Percentiles rank a stretch among this genome's conserved stretches.
Conservation (phyloP, 2,329 filamentous ascomycete species). For the Phaeosphaeriaceae sp. region DNA sequence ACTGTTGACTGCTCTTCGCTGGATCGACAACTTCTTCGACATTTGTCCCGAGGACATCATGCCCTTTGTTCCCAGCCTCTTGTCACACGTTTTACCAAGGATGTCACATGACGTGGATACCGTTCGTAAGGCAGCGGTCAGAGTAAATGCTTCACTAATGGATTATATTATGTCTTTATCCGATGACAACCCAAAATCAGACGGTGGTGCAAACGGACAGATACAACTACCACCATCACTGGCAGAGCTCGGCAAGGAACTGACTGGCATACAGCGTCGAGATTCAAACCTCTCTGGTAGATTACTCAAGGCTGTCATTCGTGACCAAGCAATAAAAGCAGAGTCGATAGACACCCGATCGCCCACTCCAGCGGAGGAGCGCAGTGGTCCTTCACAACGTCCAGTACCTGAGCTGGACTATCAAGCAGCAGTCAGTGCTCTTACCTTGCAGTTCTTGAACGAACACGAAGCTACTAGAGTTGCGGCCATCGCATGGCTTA, state of each 20-base stretch:
- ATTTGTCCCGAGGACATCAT: constrained; percentile 97
- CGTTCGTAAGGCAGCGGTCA: constrained; percentile 84
- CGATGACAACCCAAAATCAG: constrained; percentile 59
- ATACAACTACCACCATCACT: constrained; percentile 52
- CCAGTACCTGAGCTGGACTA: constrained; percentile 82
- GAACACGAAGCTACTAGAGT: constrained; percentile 96
- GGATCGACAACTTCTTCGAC: constrained; percentile 96
- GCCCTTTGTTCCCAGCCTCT: constrained; percentile 88
- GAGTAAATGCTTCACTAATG: constrained; percentile 90
- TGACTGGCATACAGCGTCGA: constrained; percentile 47
- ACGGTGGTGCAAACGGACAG: constrained; percentile 49
- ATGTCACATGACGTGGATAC: constrained; percentile 91
- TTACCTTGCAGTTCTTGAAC: constrained; percentile 92
- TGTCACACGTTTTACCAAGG: constrained; percentile 90
- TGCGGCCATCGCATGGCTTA: constrained; percentile 91
- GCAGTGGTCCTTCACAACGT: constrained; percentile 49
- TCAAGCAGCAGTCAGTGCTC: constrained; percentile 87
- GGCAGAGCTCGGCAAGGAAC: constrained; percentile 49
- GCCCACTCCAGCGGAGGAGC: constrained; percentile 54
- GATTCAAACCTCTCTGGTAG: constrained; percentile 48
- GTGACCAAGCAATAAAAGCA: constrained; percentile 38
- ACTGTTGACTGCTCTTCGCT: constrained; percentile 85
- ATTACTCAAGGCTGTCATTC: constrained; percentile 44
- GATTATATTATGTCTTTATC: constrained; percentile 92
- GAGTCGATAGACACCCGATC: constrained; percentile 43